Conservation (phyloP, 1,284 basidiomycete genomes). For the Papiliotrema laurentii region DNA sequence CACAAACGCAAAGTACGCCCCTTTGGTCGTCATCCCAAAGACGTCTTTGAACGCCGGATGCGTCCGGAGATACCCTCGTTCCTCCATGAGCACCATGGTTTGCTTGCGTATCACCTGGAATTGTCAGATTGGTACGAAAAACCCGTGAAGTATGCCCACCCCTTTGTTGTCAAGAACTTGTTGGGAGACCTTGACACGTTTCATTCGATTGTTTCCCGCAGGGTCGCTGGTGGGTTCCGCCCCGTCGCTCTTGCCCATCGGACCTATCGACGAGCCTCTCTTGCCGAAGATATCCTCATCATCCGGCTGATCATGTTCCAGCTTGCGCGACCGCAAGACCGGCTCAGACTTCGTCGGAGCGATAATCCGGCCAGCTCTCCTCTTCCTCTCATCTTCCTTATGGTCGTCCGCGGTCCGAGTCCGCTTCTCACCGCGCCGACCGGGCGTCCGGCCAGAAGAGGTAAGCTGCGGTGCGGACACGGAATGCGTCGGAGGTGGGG, state of each 20-base stretch:
- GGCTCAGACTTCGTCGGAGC: neutral
- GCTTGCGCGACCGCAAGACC: neutral
- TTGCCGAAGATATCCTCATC: constrained; percentile 43
- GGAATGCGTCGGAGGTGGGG: constrained; percentile 27
- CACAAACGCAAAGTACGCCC: constrained; percentile 43
- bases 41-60: constrained; percentile 42
- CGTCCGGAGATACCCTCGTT: constrained; percentile 24
- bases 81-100: constrained; percentile 30
- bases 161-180: constrained; percentile 42
- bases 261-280: constrained; percentile 8
- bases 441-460: constrained; percentile 30
- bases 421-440: constrained; percentile 40
- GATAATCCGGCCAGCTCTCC: constrained; percentile 29
- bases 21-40: constrained; percentile 39
- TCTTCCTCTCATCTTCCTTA: constrained; percentile 18
- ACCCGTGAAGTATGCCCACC: constrained; percentile 13
- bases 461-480: constrained; percentile 7
- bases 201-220: constrained; percentile 7
- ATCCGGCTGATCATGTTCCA: neutral
- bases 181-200: constrained; percentile 25
- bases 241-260: neutral
- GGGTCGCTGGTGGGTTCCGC: too few relatives aligned
- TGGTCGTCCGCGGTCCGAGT: constrained; percentile 6
- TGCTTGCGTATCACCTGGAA: constrained; percentile 41
- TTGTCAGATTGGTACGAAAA: neutral